Base-by-base conservation (phyloP, 352 stramenopile genomes). In the Pythium phragmiticola region DNA sequence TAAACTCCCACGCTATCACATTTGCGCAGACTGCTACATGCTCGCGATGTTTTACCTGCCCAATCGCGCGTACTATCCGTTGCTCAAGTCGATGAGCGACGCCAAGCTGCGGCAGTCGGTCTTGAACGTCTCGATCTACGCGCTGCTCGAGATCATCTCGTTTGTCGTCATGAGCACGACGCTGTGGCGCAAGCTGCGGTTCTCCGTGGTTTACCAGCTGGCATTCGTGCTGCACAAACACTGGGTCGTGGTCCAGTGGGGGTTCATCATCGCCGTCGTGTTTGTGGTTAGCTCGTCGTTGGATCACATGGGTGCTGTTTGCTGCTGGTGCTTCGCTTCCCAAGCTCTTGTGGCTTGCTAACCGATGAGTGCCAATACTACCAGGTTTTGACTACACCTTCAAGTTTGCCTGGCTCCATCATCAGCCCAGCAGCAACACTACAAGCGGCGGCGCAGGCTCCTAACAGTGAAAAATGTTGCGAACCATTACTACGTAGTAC, bases 1-100 rank as follows among this genome's bases (percentile, higher is more conserved):
- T 21, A 21, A 21, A 21, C 21, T 21, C 21, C 21, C 21, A 21
- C 21, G 21, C 21, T 21, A 21, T 21, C 47, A 13, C 37, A 43
- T 9, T 43, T 43, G 37, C 21, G 21, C 37, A 43, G 26, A 30
- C 26, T 30, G 26, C 6, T 17, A 43, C 11, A 43, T 43, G 16
- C 12, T 66, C 66, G 41, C 43, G 0, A 73, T 74, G 70, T 57
- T 56, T 4, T 47, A 73, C 4, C 43, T 75, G 9, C 64, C 71
- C 0, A 76, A 67, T 37, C 33, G 63, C 3, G 43, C 47, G 19
- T 78, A 71, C 23, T 69, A 79, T 49, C 45, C 63, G 8, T 64
- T 77, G 28, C 46, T 30, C 26, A 30, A 30, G 26, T 30, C 26
- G 26, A 30, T 57, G n/a, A 4, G 43, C 23, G 3, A 45, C 36